These are phyloP conservation scores for Suaeda aralocaspica DNA, from an alignment of 148 eudicot genomes.

Conservation along the genomic window DNA sequence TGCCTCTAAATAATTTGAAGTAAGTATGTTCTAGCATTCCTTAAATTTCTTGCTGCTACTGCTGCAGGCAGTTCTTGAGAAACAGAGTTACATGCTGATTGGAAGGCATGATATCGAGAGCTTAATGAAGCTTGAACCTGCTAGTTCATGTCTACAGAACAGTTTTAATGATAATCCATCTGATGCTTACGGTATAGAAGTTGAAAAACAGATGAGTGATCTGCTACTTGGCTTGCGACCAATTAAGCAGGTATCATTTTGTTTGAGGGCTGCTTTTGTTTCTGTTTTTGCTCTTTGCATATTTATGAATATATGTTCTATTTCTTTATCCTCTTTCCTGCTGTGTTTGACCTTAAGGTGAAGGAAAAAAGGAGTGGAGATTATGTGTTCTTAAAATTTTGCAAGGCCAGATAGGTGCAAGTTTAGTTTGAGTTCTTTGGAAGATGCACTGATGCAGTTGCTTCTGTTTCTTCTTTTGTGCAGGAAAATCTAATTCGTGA, in stretches of 20 bases:
- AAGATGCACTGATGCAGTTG: not conserved
- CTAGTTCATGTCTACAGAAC: constrained; percentile 72
- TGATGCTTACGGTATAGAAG: constrained; percentile 55
- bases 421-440: not conserved
- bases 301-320: not conserved
- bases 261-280: constrained; percentile 7
- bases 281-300: not conserved
- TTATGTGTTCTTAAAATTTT: constrained; percentile 8
- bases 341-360: not conserved
- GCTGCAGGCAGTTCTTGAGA: constrained; percentile 58
- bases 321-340: not conserved
- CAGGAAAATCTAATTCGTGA: constrained; percentile 96
- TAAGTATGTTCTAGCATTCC: not conserved
- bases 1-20: not conserved
- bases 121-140: constrained; percentile 86
- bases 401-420: not conserved
- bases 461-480: constrained; percentile 20
- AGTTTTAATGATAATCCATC: constrained; percentile 42
- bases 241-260: constrained; percentile 74
- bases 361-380: not conserved
- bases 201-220: constrained; percentile 79
- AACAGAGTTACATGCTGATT: constrained; percentile 70
- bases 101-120: constrained; percentile 95
- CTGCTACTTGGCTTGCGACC: constrained; percentile 73
- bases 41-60: constrained; percentile 14